phyloP scores from a whole-genome alignment of 129 eudicot species.

The Rutidosis leptorrhynchoides region DNA sequence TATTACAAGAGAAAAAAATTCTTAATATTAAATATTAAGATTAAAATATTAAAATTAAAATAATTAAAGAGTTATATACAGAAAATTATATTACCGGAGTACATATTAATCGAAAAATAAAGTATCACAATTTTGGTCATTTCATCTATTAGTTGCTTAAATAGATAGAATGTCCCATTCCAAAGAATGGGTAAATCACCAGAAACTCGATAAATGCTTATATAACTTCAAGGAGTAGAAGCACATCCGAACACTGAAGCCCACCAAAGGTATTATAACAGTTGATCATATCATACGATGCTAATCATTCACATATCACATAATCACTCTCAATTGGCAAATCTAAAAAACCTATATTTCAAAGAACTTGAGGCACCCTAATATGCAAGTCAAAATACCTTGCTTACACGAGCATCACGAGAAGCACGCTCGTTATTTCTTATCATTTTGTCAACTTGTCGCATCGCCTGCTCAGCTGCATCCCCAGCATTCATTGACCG shows the following conservation, averaged over 20 bases:
- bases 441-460: conserved; percentile 83
- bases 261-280: background rate
- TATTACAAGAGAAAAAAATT: background rate
- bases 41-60: too few relatives aligned
- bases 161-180: background rate
- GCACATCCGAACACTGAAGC: background rate
- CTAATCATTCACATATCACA: background rate
- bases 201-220: background rate
- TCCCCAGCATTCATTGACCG: conserved; percentile 91
- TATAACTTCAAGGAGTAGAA: background rate
- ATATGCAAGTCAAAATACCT: conserved; percentile 42
- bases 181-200: background rate
- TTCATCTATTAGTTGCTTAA: background rate
- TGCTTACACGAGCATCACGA: conserved; percentile 58
- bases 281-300: background rate
- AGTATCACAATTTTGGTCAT: background rate
- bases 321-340: background rate
- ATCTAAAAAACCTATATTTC: background rate
- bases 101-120: background rate
- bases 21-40: too few relatives aligned
- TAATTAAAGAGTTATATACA: background rate
- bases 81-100: background rate
- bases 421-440: conserved; percentile 66
- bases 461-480: conserved; percentile 88
- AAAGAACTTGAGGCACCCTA: background rate